Conservation (phyloP, 768 basidiomycete species). For the Dacryopinax spathularia region DNA sequence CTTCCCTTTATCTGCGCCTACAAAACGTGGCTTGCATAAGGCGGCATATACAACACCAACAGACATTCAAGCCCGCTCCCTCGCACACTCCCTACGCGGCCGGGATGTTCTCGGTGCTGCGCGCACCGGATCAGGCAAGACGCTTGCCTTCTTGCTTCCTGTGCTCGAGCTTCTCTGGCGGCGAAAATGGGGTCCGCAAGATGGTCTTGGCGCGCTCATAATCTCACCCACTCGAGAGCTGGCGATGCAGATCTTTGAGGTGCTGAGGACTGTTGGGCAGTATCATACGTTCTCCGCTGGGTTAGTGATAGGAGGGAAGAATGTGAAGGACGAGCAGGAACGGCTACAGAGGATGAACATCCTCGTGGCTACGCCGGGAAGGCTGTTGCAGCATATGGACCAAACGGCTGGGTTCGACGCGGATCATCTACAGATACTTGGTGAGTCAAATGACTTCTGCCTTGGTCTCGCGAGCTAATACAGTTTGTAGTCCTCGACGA, state of each 20-base stretch:
- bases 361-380: slow-evolving; percentile 91
- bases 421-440: slow-evolving; percentile 78
- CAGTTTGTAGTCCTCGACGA: slow-evolving; percentile 68
- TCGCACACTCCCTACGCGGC: slow-evolving; percentile 47
- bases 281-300: slow-evolving; percentile 89
- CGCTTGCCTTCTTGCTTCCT: slow-evolving; percentile 57
- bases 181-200: slow-evolving; percentile 55
- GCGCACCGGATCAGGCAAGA: slow-evolving; percentile 60
- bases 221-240: slow-evolving; percentile 90
- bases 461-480: background rate
- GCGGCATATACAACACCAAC: slow-evolving; percentile 79
- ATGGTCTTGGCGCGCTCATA: slow-evolving; percentile 73
- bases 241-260: slow-evolving; percentile 96
- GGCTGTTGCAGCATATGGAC: slow-evolving; percentile 94
- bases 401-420: slow-evolving; percentile 91
- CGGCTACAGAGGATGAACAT: slow-evolving; percentile 90
- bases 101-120: slow-evolving; percentile 57
- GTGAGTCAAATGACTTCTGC: too few relatives aligned
- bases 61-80: slow-evolving; percentile 50
- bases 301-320: slow-evolving; percentile 91
- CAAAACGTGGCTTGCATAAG: slow-evolving; percentile 55
- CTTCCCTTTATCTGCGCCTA: slow-evolving; percentile 12
- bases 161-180: slow-evolving; percentile 50
- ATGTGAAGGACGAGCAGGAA: slow-evolving; percentile 80
- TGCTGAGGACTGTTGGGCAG: slow-evolving; percentile 81